phyloP scores from a whole-genome alignment of 2,329 filamentous ascomycete genomes.

The Fonsecaea nubica region DNA sequence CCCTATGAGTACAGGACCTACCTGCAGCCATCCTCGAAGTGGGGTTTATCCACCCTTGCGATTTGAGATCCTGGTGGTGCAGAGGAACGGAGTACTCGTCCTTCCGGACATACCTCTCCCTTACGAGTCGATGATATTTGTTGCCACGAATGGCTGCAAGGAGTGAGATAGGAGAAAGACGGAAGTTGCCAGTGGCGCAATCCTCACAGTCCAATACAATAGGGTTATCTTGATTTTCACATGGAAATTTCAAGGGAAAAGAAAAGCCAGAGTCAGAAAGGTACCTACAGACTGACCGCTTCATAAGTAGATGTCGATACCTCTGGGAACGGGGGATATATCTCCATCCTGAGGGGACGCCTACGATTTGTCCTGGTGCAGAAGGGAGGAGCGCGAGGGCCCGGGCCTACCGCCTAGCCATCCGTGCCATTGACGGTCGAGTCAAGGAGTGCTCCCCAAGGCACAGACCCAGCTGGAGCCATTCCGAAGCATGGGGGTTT shows the following conservation, averaged over 20 bases:
- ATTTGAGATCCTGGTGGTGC: conserved; percentile 7
- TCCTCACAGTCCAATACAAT: neutral
- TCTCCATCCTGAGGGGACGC: conserved; percentile 10
- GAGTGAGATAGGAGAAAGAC: neutral
- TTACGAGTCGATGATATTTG: neutral
- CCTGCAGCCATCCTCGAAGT: neutral
- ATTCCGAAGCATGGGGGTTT: conserved; percentile 4
- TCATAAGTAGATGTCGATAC: neutral
- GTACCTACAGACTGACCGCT: neutral
- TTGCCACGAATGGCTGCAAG: neutral
- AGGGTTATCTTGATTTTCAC: conserved; percentile 2
- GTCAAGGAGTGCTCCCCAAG: neutral
- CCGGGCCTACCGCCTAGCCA: conserved; percentile 16
- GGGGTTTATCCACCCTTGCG: conserved; percentile 15
- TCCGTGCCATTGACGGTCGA: neutral
- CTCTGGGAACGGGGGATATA: conserved; percentile 2
- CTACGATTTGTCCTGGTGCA: neutral
- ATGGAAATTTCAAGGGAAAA: neutral
- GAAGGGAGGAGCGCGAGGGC: conserved; percentile 16
- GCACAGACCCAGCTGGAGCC: neutral
- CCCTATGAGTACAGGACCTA: neutral
- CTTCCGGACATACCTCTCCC: neutral
- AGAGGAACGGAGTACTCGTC: neutral
- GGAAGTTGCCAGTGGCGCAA: neutral
- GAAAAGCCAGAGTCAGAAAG: neutral